phyloP scores from a whole-genome alignment of 2,329 filamentous ascomycete species.

The Botrytis fragariae region DNA sequence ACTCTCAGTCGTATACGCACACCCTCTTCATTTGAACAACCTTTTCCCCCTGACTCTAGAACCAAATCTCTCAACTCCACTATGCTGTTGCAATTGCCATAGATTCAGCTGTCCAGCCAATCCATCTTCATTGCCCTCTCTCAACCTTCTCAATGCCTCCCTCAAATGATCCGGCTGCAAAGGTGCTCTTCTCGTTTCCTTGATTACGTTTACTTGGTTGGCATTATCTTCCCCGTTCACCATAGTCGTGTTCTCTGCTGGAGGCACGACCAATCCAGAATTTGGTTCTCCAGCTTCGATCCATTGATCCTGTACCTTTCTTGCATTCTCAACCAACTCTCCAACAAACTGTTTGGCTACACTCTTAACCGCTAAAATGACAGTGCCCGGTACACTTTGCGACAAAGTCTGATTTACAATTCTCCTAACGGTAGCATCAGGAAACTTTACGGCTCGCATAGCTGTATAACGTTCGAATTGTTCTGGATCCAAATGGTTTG shows the following conservation, averaged over 20 bases:
- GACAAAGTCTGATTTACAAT: slow-evolving; percentile 79
- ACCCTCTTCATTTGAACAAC: slow-evolving; percentile 34
- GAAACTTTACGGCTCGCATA: slow-evolving; percentile 67
- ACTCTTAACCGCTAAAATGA: slow-evolving; percentile 72
- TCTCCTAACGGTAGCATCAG: slow-evolving; percentile 67
- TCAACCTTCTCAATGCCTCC: slow-evolving; percentile 70
- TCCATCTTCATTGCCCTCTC: slow-evolving; percentile 59
- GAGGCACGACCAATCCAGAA: slow-evolving; percentile 48
- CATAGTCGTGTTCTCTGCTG: slow-evolving; percentile 29
- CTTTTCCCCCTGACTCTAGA: slow-evolving; percentile 35
- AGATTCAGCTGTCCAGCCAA: slow-evolving; percentile 55
- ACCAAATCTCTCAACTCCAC: slow-evolving; percentile 57
- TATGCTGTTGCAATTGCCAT: slow-evolving; percentile 60
- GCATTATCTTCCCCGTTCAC: slow-evolving; percentile 24
- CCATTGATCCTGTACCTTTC: slow-evolving; percentile 71
- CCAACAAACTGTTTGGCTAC: slow-evolving; percentile 76
- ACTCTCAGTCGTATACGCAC: neutral
- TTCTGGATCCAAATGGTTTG: slow-evolving; percentile 61
- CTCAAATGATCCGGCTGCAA: slow-evolving; percentile 72
- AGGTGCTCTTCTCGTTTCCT: slow-evolving; percentile 50
- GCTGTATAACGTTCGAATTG: slow-evolving; percentile 70
- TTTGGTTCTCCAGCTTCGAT: slow-evolving; percentile 58
- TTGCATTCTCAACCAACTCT: slow-evolving; percentile 70
- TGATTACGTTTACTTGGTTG: slow-evolving; percentile 37
- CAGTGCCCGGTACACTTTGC: slow-evolving; percentile 70